Conservation (phyloP, 2,329 filamentous ascomycete species). For the Ustilaginoidea virens region DNA sequence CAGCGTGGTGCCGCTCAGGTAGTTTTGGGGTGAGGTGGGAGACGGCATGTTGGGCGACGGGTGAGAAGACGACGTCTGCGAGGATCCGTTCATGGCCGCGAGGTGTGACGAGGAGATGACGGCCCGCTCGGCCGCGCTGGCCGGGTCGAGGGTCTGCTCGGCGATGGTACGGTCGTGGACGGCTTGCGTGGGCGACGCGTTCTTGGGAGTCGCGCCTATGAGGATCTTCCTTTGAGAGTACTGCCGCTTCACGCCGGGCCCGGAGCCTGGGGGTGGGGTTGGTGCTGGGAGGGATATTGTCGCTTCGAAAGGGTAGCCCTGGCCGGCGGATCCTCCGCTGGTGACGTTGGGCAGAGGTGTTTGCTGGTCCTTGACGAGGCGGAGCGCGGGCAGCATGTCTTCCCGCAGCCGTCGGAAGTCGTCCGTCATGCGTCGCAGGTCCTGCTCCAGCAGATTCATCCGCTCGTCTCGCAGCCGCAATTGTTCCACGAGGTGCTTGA, state of each 20-base stretch:
- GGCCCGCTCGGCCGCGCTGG: conserved; percentile 51
- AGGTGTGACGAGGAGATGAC: conserved; percentile 54
- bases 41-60: conserved; percentile 54
- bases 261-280: conserved; percentile 36
- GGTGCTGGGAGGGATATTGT: conserved; percentile 38
- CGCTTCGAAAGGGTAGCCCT: conserved; percentile 35
- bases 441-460: conserved; percentile 68
- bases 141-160: conserved; percentile 52
- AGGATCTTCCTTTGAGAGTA: conserved; percentile 65
- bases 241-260: conserved; percentile 46
- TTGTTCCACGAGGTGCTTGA: conserved; percentile 79
- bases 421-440: conserved; percentile 69
- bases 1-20: conserved; percentile 39
- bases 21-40: conserved; percentile 49
- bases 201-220: conserved; percentile 59
- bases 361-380: conserved; percentile 80
- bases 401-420: conserved; percentile 82
- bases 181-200: conserved; percentile 57
- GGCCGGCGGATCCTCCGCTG: conserved; percentile 14
- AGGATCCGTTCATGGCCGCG: conserved; percentile 50
- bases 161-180: conserved; percentile 49
- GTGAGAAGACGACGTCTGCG: conserved; percentile 39
- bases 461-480: conserved; percentile 82
- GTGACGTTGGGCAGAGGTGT: conserved; percentile 57
- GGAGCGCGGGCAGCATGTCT: conserved; percentile 79